phyloP scores from a whole-genome alignment of 148 eudicot genomes.

The Bassia scoparia region DNA sequence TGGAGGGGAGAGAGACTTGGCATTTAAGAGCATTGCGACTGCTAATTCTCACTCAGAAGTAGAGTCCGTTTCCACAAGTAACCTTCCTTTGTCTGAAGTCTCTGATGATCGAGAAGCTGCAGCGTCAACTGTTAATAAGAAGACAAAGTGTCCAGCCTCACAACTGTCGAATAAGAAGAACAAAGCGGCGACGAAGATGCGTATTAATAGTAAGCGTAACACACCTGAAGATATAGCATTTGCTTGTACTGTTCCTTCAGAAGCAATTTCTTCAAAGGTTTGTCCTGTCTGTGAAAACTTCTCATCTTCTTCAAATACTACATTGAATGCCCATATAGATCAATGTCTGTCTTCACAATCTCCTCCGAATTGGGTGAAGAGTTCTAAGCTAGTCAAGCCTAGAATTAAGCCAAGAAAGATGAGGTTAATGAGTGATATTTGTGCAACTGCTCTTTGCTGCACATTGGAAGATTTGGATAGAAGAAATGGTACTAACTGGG shows the following conservation, averaged over 20 bases:
- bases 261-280: constrained; percentile 58
- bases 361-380: constrained; percentile 37
- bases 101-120: constrained; percentile 35
- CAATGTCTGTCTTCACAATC: constrained; percentile 81
- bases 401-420: constrained; percentile 73
- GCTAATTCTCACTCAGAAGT: constrained; percentile 38
- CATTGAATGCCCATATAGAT: constrained; percentile 97
- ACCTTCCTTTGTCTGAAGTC: constrained; percentile 36
- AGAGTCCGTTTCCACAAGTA: constrained; percentile 39
- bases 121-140: constrained; percentile 29
- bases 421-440: constrained; percentile 70
- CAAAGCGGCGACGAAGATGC: constrained; percentile 44
- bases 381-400: constrained; percentile 50
- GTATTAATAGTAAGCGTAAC: constrained; percentile 34
- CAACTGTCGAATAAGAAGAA: constrained; percentile 42
- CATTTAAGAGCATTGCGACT: constrained; percentile 24
- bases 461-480: constrained; percentile 89
- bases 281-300: constrained; percentile 89
- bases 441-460: constrained; percentile 56
- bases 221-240: constrained; percentile 39
- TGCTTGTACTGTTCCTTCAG: constrained; percentile 35
- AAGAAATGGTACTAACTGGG: constrained; percentile 83
- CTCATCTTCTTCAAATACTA: constrained; percentile 83
- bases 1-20: constrained; percentile 37
- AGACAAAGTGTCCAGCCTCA: constrained; percentile 29